Conservation (phyloP, 306 rosid species). For the Rosa chinensis region DNA sequence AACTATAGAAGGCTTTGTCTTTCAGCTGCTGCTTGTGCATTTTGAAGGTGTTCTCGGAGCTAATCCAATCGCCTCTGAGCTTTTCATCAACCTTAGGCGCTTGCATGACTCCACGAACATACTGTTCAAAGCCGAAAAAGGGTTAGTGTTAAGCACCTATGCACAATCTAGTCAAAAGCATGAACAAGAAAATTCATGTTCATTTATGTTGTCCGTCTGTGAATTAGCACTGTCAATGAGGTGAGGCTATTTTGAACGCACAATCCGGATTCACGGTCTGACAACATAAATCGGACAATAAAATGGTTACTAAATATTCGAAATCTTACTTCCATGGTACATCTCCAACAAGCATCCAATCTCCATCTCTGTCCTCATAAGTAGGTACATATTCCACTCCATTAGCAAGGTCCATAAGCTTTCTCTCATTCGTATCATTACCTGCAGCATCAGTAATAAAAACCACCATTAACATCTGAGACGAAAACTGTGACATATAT, state of each 20-base stretch:
- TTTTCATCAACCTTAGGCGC: conserved; percentile 58
- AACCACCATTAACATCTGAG: not conserved
- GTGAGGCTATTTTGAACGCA: not conserved
- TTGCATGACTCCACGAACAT: conserved; percentile 82
- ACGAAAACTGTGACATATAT: not conserved
- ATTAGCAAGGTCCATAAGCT: conserved; percentile 46
- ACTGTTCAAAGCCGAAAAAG: conserved; percentile 23
- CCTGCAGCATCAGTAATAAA: conserved; percentile 26
- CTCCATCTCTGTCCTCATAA: conserved; percentile 76
- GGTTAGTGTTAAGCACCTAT: not conserved
- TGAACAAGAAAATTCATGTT: not conserved
- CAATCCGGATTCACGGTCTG: not conserved
- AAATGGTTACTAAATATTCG: not conserved
- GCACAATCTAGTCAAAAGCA: not conserved
- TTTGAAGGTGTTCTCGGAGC: conserved; percentile 29
- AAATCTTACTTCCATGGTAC: conserved; percentile 78
- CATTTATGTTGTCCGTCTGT: not conserved
- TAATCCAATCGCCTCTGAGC: conserved; percentile 56
- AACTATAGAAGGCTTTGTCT: not conserved
- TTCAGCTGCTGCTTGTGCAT: conserved; percentile 24
- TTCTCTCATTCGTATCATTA: conserved; percentile 46
- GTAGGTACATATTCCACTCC: conserved; percentile 62
- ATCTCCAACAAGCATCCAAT: conserved; percentile 86
- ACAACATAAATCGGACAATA: not conserved
- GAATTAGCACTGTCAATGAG: not conserved